phyloP scores from a whole-genome alignment of 1,284 basidiomycete genomes.

The Sanguinoderma infundibulare region DNA sequence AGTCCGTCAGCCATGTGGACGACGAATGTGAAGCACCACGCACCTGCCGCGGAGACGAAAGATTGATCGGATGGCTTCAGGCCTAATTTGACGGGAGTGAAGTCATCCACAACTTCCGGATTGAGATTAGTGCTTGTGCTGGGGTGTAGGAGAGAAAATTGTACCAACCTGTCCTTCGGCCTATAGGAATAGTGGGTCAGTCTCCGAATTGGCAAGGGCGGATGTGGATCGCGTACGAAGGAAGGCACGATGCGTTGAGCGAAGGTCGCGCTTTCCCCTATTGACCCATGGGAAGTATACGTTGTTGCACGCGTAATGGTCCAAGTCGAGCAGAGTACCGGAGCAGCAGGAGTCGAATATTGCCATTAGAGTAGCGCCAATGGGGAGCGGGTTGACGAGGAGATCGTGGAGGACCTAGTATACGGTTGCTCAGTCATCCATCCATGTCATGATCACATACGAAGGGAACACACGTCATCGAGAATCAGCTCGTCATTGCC shows the following conservation, averaged over 20 bases:
- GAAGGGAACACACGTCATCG: constrained; percentile 40
- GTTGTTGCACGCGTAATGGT: constrained; percentile 47
- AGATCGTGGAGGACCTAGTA: constrained; percentile 32
- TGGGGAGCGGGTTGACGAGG: constrained; percentile 45
- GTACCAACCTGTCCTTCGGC: neutral
- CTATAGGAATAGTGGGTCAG: neutral
- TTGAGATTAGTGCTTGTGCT: neutral
- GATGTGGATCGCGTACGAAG: neutral
- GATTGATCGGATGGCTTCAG: neutral
- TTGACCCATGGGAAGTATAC: constrained; percentile 51
- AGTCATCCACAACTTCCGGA: neutral
- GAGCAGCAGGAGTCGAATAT: constrained; percentile 54
- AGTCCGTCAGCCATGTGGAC: neutral
- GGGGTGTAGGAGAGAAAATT: no score
- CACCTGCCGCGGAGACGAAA: neutral
- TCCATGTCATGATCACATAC: neutral
- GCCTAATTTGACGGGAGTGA: neutral
- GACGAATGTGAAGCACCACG: neutral
- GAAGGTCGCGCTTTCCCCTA: constrained; percentile 38
- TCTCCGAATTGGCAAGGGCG: neutral
- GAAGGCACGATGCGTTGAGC: neutral
- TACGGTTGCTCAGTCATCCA: constrained; percentile 29
- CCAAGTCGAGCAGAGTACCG: constrained; percentile 47
- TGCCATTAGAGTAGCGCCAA: constrained; percentile 44
- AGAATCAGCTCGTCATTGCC: constrained; percentile 24